Base-by-base conservation (phyloP, 768 basidiomycete species). In the Mycena metata region DNA sequence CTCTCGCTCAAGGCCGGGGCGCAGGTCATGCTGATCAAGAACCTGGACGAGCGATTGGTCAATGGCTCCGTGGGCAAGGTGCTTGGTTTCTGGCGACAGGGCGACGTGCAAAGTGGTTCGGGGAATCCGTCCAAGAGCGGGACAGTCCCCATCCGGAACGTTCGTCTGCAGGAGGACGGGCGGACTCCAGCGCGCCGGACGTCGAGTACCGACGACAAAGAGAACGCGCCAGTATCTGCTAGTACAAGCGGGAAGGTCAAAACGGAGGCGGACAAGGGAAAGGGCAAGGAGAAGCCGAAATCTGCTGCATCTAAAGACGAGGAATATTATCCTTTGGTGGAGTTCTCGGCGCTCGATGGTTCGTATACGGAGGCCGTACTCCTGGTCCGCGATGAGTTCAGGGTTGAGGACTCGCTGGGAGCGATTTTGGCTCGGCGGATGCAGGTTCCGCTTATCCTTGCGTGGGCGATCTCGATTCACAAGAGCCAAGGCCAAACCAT, bases 381-480 rank as follows among this genome's bases (percentile, higher is more conserved):
- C 35, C 76, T 88, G 23, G 82, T 83, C 64, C 82, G 84, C 23
- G 87, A 88, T 59, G 87, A 87, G 65, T 88, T 88, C 69, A 80
- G 76, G 12, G 83, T 87, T 5, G 87, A 88, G 66, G 85, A 88
- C 67, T 82, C 82, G 16, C 85, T 87, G 58, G 86, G 86, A 0
- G 83, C 81, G 56, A 46, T 85, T 13, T 76, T 87, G 7, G 87
- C 86, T 11, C 77, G 86, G 24, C 68, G 71, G 78, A 79, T 75
- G 16, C 92, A 93, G 83, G 64, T 64, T 80, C 90, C 90, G 0
- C 76, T 94, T 11, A 91, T 93, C 55, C 83, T 93, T 10, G 85
- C 92, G 1, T 94, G 92, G 93, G 91, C 91, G 0, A 92, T 93
- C 89, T 89, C 88, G 8, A 94, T 95, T 60, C 93, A 95, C 78